Evolutionary conservation across 202 grass and related monocot species (phyloP), one percentile per base, ranked within the genome.

Genomic region (Saccharum hybrid): DNA sequence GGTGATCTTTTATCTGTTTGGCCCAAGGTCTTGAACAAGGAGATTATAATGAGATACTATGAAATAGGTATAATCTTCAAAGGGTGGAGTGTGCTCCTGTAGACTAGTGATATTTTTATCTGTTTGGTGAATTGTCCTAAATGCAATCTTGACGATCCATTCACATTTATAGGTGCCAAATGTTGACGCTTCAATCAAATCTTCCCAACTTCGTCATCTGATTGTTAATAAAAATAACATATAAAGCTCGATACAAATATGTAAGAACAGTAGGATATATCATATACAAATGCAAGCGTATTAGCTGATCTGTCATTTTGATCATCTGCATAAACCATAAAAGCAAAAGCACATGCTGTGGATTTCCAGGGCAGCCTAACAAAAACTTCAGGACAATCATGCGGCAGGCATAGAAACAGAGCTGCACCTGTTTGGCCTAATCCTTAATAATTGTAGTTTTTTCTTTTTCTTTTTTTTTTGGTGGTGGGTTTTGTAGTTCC

Each of bases 41-140:
- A 94, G 81, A 89, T 94, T 76, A 54, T 94, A 46, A 80, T 94
- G 72, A 87, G 86, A 87, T 91, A 97, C 38, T 71, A 86, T 83
- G 66, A 94, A 94, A 16, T 54, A 82, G 83, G 66, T 94, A 94
- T 88, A 92, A 94, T 80, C 83, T 86, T 97, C 94, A 69, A 92
- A 87, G 79, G 70, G 85, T 83, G 94, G 94, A 33, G 31, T 4
- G 6, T 94, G 91, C 80, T 90, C 89, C 61, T 97, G 87, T 75
- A 85, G 52, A 90, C 64, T 90, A 91, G 89, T 91, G 72, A 97
- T n/a, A 33, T 71, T 38, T n/a, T 78, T 30, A 70, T 4, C 34
- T 38, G 16, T 56, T 15, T 38, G 56, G 33, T 76, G 38, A 72
- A 76, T 37, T 39, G 18, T 61, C 37, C 8, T 19, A 6, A 6